phyloP scores from a whole-genome alignment of 2,329 filamentous ascomycete species.

The Diplodia sapinea region DNA sequence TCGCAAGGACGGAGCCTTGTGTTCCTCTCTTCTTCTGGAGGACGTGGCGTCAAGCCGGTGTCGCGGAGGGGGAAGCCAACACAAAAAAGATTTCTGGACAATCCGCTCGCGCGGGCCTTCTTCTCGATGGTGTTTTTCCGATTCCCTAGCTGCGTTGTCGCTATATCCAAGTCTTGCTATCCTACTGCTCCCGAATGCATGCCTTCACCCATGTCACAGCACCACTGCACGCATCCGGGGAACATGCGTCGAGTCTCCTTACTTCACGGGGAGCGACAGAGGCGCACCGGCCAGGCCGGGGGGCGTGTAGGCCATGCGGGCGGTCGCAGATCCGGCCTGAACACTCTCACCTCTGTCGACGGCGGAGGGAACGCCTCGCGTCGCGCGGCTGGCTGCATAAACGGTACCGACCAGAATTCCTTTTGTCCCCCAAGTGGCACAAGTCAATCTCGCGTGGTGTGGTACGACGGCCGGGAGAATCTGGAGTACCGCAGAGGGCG shows the following conservation, averaged over 20 bases:
- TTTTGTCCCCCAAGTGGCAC: slow-evolving; percentile 4
- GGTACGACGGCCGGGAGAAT: slow-evolving; percentile 5
- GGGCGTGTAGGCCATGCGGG: slow-evolving; percentile 27
- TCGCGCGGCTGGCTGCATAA: slow-evolving; percentile 29
- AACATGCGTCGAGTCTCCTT: slow-evolving; percentile 11
- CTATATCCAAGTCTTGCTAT: slow-evolving; percentile 22
- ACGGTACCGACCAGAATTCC: slow-evolving; percentile 10
- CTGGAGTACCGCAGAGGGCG: slow-evolving; percentile 8
- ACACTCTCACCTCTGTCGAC: slow-evolving; percentile 21
- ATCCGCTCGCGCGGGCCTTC: slow-evolving; percentile 50
- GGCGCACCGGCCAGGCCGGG: slow-evolving; percentile 14
- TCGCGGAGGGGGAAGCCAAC: slow-evolving; percentile 22
- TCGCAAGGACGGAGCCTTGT: background rate
- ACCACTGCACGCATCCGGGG: background rate
- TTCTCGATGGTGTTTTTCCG: slow-evolving; percentile 21
- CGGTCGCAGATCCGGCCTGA: slow-evolving; percentile 29
- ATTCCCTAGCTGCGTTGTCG: background rate
- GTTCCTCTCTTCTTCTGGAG: slow-evolving; percentile 5
- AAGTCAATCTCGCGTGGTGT: slow-evolving; percentile 23
- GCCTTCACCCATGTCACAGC: background rate
- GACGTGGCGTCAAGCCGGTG: slow-evolving; percentile 16
- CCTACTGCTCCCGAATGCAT: slow-evolving; percentile 25
- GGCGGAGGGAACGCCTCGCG: slow-evolving; percentile 20
- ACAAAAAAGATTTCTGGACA: slow-evolving; percentile 32
- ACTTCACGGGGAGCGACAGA: slow-evolving; percentile 14